Evolutionary conservation across 2,329 filamentous ascomycete genomes (phyloP).

Genomic region (Fusarium chuoi): DNA sequence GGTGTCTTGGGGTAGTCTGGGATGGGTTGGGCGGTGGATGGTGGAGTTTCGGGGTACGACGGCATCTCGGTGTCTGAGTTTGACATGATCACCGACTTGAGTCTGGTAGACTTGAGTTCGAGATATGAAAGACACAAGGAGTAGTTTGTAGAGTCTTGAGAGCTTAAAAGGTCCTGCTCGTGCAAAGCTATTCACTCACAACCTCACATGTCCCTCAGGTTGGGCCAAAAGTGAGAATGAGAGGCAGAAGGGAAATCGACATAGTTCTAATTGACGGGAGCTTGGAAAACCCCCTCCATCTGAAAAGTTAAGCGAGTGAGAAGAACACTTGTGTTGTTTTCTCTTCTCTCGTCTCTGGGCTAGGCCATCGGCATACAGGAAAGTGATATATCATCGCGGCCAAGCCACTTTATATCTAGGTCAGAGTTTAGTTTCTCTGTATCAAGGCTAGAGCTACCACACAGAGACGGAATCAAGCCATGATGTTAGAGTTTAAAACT

Average conservation of each 20-base stretch:
- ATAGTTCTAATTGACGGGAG: accelerated
- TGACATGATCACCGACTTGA: neutral
- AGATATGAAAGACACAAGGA: accelerated
- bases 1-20: neutral
- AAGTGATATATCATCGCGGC: neutral
- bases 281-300: accelerated
- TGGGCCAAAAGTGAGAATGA: neutral
- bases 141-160: accelerated
- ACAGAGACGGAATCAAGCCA: no score
- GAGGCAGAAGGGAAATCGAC: neutral
- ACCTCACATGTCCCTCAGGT: accelerated
- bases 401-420: neutral
- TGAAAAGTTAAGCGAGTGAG: neutral
- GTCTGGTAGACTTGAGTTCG: accelerated
- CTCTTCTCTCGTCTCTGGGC: neutral
- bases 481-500: no score
- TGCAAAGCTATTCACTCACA: accelerated
- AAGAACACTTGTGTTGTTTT: neutral
- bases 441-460: accelerated
- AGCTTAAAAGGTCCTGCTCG: accelerated
- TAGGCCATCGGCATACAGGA: accelerated
- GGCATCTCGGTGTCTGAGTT: neutral
- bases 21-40: neutral
- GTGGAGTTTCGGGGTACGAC: neutral
- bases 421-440: accelerated